Evolutionary conservation across 768 basidiomycete genomes (phyloP).

Genomic region (Boletus barrowsii): DNA sequence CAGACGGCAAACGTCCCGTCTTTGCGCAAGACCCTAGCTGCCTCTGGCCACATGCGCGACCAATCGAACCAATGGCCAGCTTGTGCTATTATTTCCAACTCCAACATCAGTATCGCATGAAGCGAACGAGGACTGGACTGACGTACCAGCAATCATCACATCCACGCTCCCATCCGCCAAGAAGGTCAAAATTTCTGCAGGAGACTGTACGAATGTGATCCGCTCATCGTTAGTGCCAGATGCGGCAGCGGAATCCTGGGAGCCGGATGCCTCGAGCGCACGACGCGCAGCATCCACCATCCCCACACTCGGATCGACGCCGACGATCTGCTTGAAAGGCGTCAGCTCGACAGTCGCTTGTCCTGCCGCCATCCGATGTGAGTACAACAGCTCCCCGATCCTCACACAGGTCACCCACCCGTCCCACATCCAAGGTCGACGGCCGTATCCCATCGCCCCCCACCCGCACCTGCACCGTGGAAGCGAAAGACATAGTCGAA

Average conservation of each 20-base stretch:
- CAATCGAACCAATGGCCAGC: constrained; percentile 85
- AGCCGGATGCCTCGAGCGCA: background rate
- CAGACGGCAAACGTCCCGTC: constrained; percentile 72
- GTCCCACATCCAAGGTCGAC: constrained; percentile 84
- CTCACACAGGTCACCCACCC: constrained; percentile 40
- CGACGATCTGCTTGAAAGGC: constrained; percentile 59
- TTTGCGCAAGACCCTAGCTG: constrained; percentile 52
- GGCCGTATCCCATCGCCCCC: constrained; percentile 48
- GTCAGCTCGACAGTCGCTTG: constrained; percentile 64
- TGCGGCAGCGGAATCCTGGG: background rate
- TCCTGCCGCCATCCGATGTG: constrained; percentile 37
- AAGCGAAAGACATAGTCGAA: constrained; percentile 62
- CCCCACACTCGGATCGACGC: constrained; percentile 65
- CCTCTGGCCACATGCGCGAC: constrained; percentile 66
- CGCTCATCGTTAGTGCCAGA: background rate
- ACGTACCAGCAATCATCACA: constrained; percentile 60
- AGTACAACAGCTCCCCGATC: background rate
- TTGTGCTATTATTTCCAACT: constrained; percentile 49
- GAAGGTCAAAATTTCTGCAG: constrained; percentile 54
- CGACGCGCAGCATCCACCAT: constrained; percentile 64
- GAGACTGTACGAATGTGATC: constrained; percentile 37
- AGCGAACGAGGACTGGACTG: too few relatives aligned
- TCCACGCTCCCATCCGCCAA: constrained; percentile 59
- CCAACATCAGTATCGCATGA: background rate
- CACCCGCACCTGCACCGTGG: constrained; percentile 36